Percentiles rank a stretch among this genome's conserved stretches.
phyloP scores from a whole-genome alignment of 1,139 yeast genomes.

The Saccharomyces hybrid region DNA sequence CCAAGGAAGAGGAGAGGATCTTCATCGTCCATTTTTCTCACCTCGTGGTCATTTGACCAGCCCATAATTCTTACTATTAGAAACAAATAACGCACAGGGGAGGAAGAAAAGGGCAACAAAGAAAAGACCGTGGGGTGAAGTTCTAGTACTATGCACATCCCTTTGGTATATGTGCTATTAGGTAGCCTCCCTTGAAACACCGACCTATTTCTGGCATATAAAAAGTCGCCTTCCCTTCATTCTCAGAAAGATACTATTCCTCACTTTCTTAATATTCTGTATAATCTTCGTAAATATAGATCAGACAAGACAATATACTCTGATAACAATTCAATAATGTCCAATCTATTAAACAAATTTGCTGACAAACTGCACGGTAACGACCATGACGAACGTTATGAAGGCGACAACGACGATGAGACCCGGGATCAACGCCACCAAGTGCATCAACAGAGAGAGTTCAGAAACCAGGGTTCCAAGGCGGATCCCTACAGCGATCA shows the following conservation, averaged over 20 bases:
- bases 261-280: no score
- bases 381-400: conserved; percentile 5
- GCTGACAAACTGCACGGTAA: conserved; percentile 22
- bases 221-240: no score
- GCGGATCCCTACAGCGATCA: neutral
- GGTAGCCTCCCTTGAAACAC: no score
- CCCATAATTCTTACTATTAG: neutral
- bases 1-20: no score
- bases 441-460: conserved; percentile 3
- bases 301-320: neutral
- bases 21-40: no score
- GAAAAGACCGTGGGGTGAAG: neutral
- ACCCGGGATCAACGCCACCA: conserved; percentile 8
- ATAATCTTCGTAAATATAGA: no score
- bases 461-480: neutral
- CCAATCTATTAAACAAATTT: conserved; percentile 23
- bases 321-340: conserved; percentile 11
- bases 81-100: neutral
- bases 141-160: no score
- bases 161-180: no score
- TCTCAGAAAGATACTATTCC: no score
- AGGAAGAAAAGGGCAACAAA: neutral
- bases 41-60: no score
- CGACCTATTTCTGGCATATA: no score
- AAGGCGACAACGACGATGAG: conserved; percentile 9